These are phyloP conservation scores for Colletotrichum sp. DNA, from an alignment of 2,329 filamentous ascomycete species.

Conservation along the genomic window DNA sequence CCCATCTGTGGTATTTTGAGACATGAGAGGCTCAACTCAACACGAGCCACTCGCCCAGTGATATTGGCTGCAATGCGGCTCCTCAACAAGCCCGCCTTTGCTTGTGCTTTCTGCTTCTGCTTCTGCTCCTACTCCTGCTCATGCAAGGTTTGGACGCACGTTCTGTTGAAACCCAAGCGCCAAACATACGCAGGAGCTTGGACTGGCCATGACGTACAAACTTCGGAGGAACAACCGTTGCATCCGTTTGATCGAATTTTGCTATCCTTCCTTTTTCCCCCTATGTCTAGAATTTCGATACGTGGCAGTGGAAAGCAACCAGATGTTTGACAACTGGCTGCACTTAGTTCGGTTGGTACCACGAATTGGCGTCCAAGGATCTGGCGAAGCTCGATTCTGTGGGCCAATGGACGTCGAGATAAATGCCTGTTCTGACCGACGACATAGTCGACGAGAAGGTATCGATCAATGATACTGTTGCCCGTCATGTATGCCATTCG, in stretches of 20 bases:
- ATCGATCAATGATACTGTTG: neutral
- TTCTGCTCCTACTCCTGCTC: neutral
- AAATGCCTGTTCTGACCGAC: neutral
- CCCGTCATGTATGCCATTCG: neutral
- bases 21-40: neutral
- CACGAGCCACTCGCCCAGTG: neutral
- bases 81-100: neutral
- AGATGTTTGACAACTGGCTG: neutral
- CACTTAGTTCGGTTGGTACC: neutral
- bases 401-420: neutral
- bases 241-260: neutral
- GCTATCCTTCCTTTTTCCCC: neutral
- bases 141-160: slow-evolving; percentile 15
- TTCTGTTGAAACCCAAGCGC: slow-evolving; percentile 19
- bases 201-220: slow-evolving; percentile 7
- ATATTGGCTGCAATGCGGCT: neutral
- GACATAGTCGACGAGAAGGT: neutral
- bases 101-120: neutral
- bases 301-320: neutral
- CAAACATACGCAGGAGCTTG: slow-evolving; percentile 14
- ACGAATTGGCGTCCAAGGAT: neutral
- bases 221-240: neutral
- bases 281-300: neutral
- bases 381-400: neutral
- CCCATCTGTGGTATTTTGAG: neutral